These are phyloP conservation scores for Metschnikowia drakensbergensis DNA, from an alignment of 805 yeast species.

Conservation along the genomic window DNA sequence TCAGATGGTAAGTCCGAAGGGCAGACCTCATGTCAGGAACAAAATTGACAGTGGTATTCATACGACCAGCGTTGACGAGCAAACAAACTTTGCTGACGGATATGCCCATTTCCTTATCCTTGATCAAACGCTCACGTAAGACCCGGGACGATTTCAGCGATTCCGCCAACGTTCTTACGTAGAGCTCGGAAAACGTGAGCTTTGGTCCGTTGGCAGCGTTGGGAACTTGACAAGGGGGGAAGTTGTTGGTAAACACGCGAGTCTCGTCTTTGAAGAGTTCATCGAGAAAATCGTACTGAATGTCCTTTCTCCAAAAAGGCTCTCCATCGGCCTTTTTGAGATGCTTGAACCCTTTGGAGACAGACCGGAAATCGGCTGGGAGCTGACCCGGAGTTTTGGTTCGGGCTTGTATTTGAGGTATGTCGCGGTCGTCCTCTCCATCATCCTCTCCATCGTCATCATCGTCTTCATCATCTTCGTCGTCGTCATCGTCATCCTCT, in stretches of 20 bases:
- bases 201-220: slow-evolving; percentile 39
- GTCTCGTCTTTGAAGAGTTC: slow-evolving; percentile 59
- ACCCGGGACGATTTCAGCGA: slow-evolving; percentile 81
- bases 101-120: slow-evolving; percentile 58
- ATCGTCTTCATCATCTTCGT: slow-evolving; percentile 2
- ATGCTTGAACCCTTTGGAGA: slow-evolving; percentile 45
- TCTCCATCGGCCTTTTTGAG: slow-evolving; percentile 89
- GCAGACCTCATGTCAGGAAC: slow-evolving; percentile 95
- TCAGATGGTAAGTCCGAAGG: slow-evolving; percentile 87
- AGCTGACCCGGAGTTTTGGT: slow-evolving; percentile 9
- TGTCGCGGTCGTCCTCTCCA: background rate
- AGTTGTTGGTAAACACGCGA: slow-evolving; percentile 66
- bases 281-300: slow-evolving; percentile 75
- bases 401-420: background rate
- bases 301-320: slow-evolving; percentile 83
- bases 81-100: slow-evolving; percentile 79
- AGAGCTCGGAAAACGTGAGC: slow-evolving; percentile 78
- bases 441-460: slow-evolving; percentile 5
- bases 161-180: slow-evolving; percentile 75
- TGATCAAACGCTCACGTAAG: slow-evolving; percentile 68
- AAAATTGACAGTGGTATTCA: slow-evolving; percentile 92
- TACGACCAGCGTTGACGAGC: slow-evolving; percentile 85
- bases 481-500: background rate
- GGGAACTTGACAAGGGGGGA: slow-evolving; percentile 38
- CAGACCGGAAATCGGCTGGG: slow-evolving; percentile 13